Percentiles rank a stretch among this genome's conserved stretches.
Conservation (phyloP, 2,329 filamentous ascomycete species). For the Ophiocordyceps polyrhachis-furcata region DNA sequence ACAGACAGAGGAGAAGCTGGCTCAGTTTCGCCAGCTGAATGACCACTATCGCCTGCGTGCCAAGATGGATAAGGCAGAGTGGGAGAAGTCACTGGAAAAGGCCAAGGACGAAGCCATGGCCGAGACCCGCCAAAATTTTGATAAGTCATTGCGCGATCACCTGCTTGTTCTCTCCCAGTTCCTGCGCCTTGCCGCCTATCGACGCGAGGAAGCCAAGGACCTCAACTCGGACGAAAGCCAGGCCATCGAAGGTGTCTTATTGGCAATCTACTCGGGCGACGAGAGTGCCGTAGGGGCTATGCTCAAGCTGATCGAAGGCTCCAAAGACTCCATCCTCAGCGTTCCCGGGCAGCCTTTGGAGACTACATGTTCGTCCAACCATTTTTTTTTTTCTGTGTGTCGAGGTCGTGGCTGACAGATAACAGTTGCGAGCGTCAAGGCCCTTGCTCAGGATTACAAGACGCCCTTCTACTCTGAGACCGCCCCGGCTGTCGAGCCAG, state of each 20-base stretch:
- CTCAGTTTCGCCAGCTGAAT: slow-evolving; percentile 58
- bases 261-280: slow-evolving; percentile 64
- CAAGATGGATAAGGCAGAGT: slow-evolving; percentile 36
- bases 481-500: slow-evolving; percentile 13
- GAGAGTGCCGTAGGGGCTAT: slow-evolving; percentile 55
- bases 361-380: slow-evolving; percentile 47
- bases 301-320: slow-evolving; percentile 57
- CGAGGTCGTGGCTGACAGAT: slow-evolving; percentile 5
- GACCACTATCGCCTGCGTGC: slow-evolving; percentile 48
- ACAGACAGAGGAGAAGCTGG: slow-evolving; percentile 55
- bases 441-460: slow-evolving; percentile 33
- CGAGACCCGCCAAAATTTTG: slow-evolving; percentile 28
- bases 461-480: slow-evolving; percentile 18
- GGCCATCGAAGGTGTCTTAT: slow-evolving; percentile 62
- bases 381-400: background rate
- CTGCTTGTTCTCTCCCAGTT: slow-evolving; percentile 62
- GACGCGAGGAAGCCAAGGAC: slow-evolving; percentile 50
- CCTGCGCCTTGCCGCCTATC: slow-evolving; percentile 58
- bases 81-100: slow-evolving; percentile 38
- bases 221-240: slow-evolving; percentile 51
- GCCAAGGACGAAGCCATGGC: slow-evolving; percentile 33
- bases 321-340: slow-evolving; percentile 45
- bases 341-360: slow-evolving; percentile 45
- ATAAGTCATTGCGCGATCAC: slow-evolving; percentile 42
- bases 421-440: slow-evolving; percentile 20